These are phyloP conservation scores for Talaromyces nanjingensis DNA, from an alignment of 495 filamentous ascomycete genomes.

Conservation along the genomic window DNA sequence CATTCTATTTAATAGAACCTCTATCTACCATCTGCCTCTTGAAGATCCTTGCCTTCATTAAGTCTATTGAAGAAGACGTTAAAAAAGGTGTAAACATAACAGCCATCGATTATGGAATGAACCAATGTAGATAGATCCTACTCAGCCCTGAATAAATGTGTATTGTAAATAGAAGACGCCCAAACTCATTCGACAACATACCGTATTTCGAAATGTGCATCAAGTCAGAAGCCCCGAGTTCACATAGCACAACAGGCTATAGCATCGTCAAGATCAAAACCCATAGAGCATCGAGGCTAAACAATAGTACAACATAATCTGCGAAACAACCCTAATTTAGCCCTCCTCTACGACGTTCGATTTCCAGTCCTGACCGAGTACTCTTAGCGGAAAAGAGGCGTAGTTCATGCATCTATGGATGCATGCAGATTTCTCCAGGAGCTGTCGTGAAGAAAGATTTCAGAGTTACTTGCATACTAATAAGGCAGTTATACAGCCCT, in stretches of 20 bases:
- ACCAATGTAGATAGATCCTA: too few species aligned
- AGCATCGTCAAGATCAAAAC: not conserved
- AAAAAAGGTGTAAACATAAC: too few species aligned
- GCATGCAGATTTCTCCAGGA: not conserved
- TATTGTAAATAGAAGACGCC: not conserved
- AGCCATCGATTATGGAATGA: too few species aligned
- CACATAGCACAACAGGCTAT: not conserved
- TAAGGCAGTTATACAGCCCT: not conserved
- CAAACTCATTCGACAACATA: not conserved
- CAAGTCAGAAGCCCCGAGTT: not conserved
- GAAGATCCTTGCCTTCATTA: too few species aligned
- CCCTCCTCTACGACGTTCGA: not conserved
- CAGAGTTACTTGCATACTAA: not conserved
- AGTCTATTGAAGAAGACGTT: too few species aligned
- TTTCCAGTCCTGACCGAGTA: not conserved
- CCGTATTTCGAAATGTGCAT: not conserved
- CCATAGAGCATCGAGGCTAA: too few species aligned
- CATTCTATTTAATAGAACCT: too few species aligned
- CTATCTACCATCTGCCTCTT: too few species aligned
- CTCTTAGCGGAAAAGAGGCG: not conserved
- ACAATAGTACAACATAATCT: not conserved
- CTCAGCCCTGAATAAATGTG: not conserved
- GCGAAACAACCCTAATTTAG: not conserved
- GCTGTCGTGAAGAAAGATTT: not conserved
- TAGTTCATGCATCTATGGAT: not conserved